These are phyloP conservation scores for Neonectria coccinea DNA, from an alignment of 2,329 filamentous ascomycete genomes.

Conservation along the genomic window DNA sequence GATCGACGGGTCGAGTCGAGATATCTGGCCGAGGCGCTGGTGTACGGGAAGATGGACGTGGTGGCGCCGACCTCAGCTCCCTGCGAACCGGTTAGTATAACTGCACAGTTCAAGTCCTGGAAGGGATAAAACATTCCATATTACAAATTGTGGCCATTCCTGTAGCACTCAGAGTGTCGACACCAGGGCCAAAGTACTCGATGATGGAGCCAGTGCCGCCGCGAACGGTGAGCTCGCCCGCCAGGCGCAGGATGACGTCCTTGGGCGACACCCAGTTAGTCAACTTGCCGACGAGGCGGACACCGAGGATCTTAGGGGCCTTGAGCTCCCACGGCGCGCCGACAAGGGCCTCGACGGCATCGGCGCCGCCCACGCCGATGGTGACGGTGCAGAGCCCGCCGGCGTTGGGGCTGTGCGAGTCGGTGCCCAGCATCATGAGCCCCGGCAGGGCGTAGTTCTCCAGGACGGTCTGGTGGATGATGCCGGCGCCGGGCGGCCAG, in stretches of 20 bases:
- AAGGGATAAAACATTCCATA: slow-evolving; percentile 65
- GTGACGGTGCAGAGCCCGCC: slow-evolving; percentile 93
- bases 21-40: slow-evolving; percentile 84
- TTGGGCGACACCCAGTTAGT: slow-evolving; percentile 94
- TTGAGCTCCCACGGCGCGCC: slow-evolving; percentile 98
- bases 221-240: slow-evolving; percentile 89
- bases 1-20: slow-evolving; percentile 79
- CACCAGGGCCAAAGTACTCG: slow-evolving; percentile 92
- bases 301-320: slow-evolving; percentile 89
- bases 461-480: slow-evolving; percentile 97
- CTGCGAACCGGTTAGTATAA: neutral
- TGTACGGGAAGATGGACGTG: slow-evolving; percentile 95
- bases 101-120: too few relatives aligned
- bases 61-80: slow-evolving; percentile 89
- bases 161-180: slow-evolving; percentile 88
- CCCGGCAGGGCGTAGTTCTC: slow-evolving; percentile 99
- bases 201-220: slow-evolving; percentile 95
- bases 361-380: slow-evolving; percentile 96
- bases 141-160: slow-evolving; percentile 94
- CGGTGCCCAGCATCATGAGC: slow-evolving; percentile 98
- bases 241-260: slow-evolving; percentile 92
- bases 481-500: slow-evolving; percentile 93
- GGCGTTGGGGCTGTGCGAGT: slow-evolving; percentile 98
- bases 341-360: slow-evolving; percentile 96
- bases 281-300: slow-evolving; percentile 84